A percentile compares a stretch with the other conserved stretches of the same genome.
phyloP scores from a whole-genome alignment of 371 early-diverging fungal species.

The Mortierella sp. region DNA sequence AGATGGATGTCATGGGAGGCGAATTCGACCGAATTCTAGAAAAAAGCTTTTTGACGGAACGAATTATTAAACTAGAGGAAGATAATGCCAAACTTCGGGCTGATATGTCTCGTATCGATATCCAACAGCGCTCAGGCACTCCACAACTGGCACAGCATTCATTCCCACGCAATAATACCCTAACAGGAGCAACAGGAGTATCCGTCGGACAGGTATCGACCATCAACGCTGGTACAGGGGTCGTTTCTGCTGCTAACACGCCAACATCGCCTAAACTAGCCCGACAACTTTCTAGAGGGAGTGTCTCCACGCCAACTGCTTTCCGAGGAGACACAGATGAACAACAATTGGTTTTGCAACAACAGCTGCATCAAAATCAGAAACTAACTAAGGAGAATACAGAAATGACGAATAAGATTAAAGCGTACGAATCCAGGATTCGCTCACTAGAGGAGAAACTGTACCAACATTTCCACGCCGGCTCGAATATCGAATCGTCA shows the following conservation, averaged over 20 bases:
- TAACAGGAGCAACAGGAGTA: slow-evolving; percentile 19
- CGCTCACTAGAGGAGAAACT: slow-evolving; percentile 60
- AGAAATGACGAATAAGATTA: slow-evolving; percentile 57
- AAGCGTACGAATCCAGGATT: slow-evolving; percentile 65
- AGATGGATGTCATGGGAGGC: slow-evolving; percentile 68
- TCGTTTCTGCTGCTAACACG: slow-evolving; percentile 12
- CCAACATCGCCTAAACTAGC: slow-evolving; percentile 42
- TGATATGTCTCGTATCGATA: slow-evolving; percentile 47
- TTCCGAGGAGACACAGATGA: slow-evolving; percentile 32
- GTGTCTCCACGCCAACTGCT: slow-evolving; percentile 11
- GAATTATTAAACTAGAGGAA: slow-evolving; percentile 46
- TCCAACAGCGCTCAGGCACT: slow-evolving; percentile 50
- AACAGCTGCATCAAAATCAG: slow-evolving; percentile 42
- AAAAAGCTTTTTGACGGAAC: slow-evolving; percentile 58
- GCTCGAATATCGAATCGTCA: slow-evolving; percentile 32
- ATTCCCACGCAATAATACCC: slow-evolving; percentile 24
- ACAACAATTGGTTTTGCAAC: slow-evolving; percentile 33
- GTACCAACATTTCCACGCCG: slow-evolving; percentile 57
- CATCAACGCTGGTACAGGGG: slow-evolving; percentile 11
- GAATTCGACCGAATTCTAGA: slow-evolving; percentile 72
- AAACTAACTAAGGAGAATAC: slow-evolving; percentile 45
- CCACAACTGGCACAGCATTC: slow-evolving; percentile 43
- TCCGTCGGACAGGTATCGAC: slow-evolving; percentile 25
- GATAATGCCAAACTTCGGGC: slow-evolving; percentile 48
- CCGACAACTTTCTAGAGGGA: slow-evolving; percentile 40